Evolutionary conservation across 169 alveolate genomes (phyloP), one percentile per base, ranked within the genome.

Genomic region (Amoebophrya sp.): DNA sequence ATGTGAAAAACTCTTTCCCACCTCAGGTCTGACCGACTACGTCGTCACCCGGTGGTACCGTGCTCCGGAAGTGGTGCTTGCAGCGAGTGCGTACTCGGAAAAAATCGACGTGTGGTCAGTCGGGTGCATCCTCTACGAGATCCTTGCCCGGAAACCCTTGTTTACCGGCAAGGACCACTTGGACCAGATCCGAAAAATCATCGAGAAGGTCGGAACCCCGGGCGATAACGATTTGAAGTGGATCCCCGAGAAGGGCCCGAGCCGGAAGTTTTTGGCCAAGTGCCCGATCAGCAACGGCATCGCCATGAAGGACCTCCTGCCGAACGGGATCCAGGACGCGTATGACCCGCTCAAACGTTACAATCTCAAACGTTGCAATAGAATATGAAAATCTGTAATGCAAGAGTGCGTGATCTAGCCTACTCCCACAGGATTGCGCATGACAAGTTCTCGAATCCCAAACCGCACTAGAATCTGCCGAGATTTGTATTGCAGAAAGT

Each of bases 21-120:
- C 3, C n/a, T 10, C 90, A 32, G 40, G 40, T 38, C 89, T 93
- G 41, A 94, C 96, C 0, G 96, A 96, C 93, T 96, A 96, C 93
- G 98, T 97, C 0, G 96, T 97, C 32, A 97, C 99, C 29, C 94
- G 99, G 92, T 98, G 99, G 99, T 98, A 98, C 92, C 93, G 99
- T 66, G 98, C 99, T 0, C 99, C 99, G 0, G 99, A 97, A 94
- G 97, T 97, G 47, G 95, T 97, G 88, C 93, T 97, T 23, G 96
- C 96, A 89, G 97, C 97, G 0, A 94, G 94, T 77, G 96, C 96
- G 91, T 97, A 97, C 91, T 95, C 97, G 18, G 95, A 96, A 25
- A 97, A 99, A 14, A 96, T 97, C 77, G 99, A 98, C 94, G 95
- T 98, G 47, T 98, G 99, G 99, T 94, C 98, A 1, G 97, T 97